Conservation (phyloP, 768 basidiomycete species). For the Mycena albidolilacea region DNA sequence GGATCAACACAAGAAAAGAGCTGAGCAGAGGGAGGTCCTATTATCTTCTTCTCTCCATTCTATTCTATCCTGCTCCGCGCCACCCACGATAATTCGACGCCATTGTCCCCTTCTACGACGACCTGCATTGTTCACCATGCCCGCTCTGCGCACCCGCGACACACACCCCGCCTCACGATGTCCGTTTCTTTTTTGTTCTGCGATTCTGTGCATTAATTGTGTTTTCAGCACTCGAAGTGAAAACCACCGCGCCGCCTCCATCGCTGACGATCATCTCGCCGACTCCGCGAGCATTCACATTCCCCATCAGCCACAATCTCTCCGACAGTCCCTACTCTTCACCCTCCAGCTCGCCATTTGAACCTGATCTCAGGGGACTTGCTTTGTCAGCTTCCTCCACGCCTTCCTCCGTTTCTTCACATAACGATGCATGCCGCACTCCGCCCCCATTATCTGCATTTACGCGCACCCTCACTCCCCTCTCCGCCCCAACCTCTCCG, state of each 20-base stretch:
- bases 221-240: slow-evolving; percentile 33
- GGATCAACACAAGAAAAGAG: slow-evolving; percentile 8
- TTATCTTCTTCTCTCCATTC: slow-evolving; percentile 16
- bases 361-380: slow-evolving; percentile 76
- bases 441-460: slow-evolving; percentile 53
- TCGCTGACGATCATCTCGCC: slow-evolving; percentile 77
- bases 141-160: slow-evolving; percentile 85
- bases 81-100: slow-evolving; percentile 32
- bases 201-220: not conserved
- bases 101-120: slow-evolving; percentile 26
- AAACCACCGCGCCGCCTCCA: slow-evolving; percentile 27
- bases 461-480: slow-evolving; percentile 36
- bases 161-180: slow-evolving; percentile 58
- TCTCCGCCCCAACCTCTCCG: not conserved
- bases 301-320: slow-evolving; percentile 74
- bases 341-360: slow-evolving; percentile 78
- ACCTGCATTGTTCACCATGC: slow-evolving; percentile 66
- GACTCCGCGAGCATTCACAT: slow-evolving; percentile 80
- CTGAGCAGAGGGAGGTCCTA: slow-evolving; percentile 1
- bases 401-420: slow-evolving; percentile 53
- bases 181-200: slow-evolving; percentile 26
- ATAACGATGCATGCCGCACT: slow-evolving; percentile 59
- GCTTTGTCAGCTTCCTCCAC: slow-evolving; percentile 46
- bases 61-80: slow-evolving; percentile 26
- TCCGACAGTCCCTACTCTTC: slow-evolving; percentile 80